phyloP scores from a whole-genome alignment of 495 filamentous ascomycete genomes.

The Penicillium soppii region DNA sequence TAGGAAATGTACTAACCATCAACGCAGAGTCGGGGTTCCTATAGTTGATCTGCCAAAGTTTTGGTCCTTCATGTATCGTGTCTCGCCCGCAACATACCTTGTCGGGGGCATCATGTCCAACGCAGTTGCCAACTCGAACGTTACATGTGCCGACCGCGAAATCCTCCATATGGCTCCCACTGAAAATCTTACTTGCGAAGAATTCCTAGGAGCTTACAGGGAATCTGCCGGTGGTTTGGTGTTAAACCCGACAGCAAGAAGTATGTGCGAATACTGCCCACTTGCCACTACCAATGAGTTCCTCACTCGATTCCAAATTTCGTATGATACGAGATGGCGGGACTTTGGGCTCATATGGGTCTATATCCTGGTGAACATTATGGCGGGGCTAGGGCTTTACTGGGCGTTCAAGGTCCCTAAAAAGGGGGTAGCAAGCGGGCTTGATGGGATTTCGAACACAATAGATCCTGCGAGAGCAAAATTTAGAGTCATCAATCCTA shows the following conservation, averaged over 20 bases:
- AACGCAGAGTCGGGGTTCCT: constrained; percentile 47
- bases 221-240: constrained; percentile 18
- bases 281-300: constrained; percentile 31
- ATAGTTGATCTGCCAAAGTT: constrained; percentile 39
- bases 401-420: constrained; percentile 48
- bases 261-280: constrained; percentile 30
- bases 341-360: constrained; percentile 42
- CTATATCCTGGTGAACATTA: constrained; percentile 36
- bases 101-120: constrained; percentile 41
- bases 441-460: neutral
- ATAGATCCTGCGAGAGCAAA: neutral
- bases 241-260: constrained; percentile 26
- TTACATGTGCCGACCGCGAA: constrained; percentile 37
- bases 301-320: constrained; percentile 23
- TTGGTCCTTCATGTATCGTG: constrained; percentile 46
- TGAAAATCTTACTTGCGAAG: constrained; percentile 33
- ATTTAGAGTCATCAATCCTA: neutral
- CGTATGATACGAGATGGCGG: constrained; percentile 34
- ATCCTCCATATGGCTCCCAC: constrained; percentile 14
- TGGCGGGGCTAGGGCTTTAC: constrained; percentile 32
- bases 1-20: constrained; percentile 50
- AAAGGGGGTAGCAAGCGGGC: neutral
- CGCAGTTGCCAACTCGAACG: constrained; percentile 26
- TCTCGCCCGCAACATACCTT: constrained; percentile 46
- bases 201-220: constrained; percentile 25